Conservation (phyloP, 768 basidiomycete genomes). For the Podaxis carcinomalis region DNA sequence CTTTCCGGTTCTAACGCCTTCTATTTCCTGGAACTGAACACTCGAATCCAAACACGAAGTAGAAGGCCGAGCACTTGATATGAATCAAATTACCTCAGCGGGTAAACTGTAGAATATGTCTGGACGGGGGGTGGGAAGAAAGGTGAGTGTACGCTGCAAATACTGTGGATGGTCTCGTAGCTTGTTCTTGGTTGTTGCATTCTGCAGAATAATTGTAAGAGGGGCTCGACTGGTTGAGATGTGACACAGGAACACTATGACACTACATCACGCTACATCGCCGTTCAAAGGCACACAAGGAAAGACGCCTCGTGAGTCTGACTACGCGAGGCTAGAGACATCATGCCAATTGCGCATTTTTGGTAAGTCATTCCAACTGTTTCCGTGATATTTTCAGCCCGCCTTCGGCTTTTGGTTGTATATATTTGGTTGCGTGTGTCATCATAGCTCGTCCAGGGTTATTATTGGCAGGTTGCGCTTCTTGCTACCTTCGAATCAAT, state of each 20-base stretch:
- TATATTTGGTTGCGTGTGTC: too few species aligned
- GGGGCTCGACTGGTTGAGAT: conserved; percentile 41
- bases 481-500: not conserved
- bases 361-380: too few species aligned
- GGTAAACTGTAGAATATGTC: not conserved
- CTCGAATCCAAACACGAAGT: conserved; percentile 43
- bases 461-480: not conserved
- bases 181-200: conserved; percentile 59
- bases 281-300: too few species aligned
- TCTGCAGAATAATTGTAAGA: conserved; percentile 32
- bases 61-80: conserved; percentile 16
- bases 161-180: conserved; percentile 50
- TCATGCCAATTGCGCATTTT: too few species aligned
- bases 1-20: conserved; percentile 32
- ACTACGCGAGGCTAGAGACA: too few species aligned
- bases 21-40: conserved; percentile 74
- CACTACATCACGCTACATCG: too few species aligned
- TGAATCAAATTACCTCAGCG: conserved; percentile 36
- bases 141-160: conserved; percentile 61
- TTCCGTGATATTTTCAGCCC: too few species aligned
- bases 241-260: too few species aligned
- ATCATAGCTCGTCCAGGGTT: not conserved
- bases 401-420: too few species aligned
- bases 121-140: conserved; percentile 40
- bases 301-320: too few species aligned